Percentiles rank a stretch among this genome's conserved stretches.
Evolutionary conservation across 306 rosid genomes (phyloP).

Genomic region (Quercus variabilis): DNA sequence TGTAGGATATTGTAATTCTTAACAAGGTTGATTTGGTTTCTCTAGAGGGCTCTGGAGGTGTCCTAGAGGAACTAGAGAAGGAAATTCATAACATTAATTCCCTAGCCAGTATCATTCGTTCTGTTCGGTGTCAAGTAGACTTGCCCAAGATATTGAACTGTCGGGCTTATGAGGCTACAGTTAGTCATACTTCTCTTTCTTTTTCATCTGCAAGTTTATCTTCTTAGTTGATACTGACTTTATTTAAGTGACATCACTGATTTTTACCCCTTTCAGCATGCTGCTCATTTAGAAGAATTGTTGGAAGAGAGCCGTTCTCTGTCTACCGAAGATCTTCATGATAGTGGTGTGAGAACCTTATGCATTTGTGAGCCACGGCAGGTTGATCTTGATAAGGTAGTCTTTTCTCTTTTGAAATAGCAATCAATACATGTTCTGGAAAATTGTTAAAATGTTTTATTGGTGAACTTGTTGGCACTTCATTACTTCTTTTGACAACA

Average conservation of each 20-base stretch:
- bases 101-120: conserved; percentile 67
- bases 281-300: conserved; percentile 62
- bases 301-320: conserved; percentile 60
- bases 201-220: neutral
- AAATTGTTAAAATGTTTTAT: neutral
- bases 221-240: conserved; percentile 5
- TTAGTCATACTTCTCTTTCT: conserved; percentile 27
- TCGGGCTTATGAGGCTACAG: conserved; percentile 67
- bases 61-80: conserved; percentile 70
- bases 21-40: conserved; percentile 97
- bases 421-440: neutral
- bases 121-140: conserved; percentile 81
- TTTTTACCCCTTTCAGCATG: conserved; percentile 45
- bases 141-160: conserved; percentile 71
- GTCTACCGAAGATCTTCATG: conserved; percentile 64
- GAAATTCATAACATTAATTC: conserved; percentile 80
- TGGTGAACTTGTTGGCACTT: neutral
- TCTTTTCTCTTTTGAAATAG: conserved; percentile 2
- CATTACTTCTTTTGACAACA: neutral
- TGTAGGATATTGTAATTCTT: conserved; percentile 87
- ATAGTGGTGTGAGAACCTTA: conserved; percentile 75
- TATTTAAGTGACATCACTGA: conserved; percentile 12
- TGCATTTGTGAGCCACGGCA: conserved; percentile 56
- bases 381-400: conserved; percentile 83
- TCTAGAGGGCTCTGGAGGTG: conserved; percentile 54